phyloP scores from a whole-genome alignment of 2,329 filamentous ascomycete genomes.

The Diaporthe amygdali region DNA sequence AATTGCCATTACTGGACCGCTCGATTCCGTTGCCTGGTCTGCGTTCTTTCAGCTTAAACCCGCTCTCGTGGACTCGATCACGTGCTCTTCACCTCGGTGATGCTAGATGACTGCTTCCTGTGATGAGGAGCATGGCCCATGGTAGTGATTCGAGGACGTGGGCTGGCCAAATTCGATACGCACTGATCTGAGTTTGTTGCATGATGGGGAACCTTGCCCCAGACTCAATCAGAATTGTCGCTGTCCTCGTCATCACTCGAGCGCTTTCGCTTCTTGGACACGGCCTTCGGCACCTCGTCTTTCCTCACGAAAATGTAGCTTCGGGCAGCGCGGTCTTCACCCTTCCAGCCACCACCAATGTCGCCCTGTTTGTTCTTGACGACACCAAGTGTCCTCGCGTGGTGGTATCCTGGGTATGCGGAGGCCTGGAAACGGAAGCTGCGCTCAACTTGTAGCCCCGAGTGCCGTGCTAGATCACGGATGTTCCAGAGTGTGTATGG shows the following conservation, averaged over 20 bases:
- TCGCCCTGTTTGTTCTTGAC: slow-evolving; percentile 54
- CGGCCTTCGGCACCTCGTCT: slow-evolving; percentile 47
- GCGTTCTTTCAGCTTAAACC: background rate
- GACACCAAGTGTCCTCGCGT: slow-evolving; percentile 75
- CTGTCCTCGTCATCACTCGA: slow-evolving; percentile 36
- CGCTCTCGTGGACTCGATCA: background rate
- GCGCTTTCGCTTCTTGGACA: slow-evolving; percentile 35
- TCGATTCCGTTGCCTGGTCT: background rate
- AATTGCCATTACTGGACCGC: background rate
- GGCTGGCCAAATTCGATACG: background rate
- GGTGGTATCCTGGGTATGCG: slow-evolving; percentile 75
- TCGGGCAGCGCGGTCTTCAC: slow-evolving; percentile 57
- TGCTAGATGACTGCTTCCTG: background rate
- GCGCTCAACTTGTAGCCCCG: slow-evolving; percentile 70
- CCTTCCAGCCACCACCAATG: slow-evolving; percentile 53
- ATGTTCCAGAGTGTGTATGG: slow-evolving; percentile 98
- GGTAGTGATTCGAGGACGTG: background rate
- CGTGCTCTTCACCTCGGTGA: background rate
- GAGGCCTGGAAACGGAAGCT: slow-evolving; percentile 72
- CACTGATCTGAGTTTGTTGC: background rate
- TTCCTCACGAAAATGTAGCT: slow-evolving; percentile 69
- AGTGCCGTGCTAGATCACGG: slow-evolving; percentile 81
- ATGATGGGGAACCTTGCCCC: background rate
- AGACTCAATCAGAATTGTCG: slow-evolving; percentile 35
- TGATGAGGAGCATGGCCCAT: background rate